Evolutionary conservation across 192 early-diverging fungal species (phyloP).

Genomic region (Irineochytrium annulatum): DNA sequence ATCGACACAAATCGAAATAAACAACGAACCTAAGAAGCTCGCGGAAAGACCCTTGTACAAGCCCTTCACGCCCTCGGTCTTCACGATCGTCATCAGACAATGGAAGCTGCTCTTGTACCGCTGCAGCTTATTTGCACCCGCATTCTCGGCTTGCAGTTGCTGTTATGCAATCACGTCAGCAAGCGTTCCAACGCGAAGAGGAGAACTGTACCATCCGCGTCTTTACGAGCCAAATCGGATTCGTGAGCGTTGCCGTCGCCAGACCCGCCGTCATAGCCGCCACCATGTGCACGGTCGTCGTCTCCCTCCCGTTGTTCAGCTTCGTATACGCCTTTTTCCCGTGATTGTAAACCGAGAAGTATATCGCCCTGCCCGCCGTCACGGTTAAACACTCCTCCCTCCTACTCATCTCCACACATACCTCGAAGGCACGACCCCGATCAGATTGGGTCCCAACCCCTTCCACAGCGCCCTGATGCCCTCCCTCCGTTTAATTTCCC

Average conservation of each 20-base stretch:
- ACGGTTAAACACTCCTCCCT: background rate
- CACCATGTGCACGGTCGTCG: constrained; percentile 71
- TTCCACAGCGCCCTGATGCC: constrained; percentile 86
- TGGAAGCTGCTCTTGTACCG: constrained; percentile 76
- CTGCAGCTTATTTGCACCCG: constrained; percentile 19
- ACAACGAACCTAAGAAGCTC: constrained; percentile 65
- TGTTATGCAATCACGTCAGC: constrained; percentile 6
- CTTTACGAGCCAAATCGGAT: constrained; percentile 97
- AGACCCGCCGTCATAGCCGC: constrained; percentile 73
- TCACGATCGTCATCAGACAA: constrained; percentile 63
- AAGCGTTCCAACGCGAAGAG: background rate
- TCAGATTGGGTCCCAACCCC: constrained; percentile 88
- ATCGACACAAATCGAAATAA: background rate
- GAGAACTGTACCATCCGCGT: constrained; percentile 68
- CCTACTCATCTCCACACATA: constrained; percentile 18
- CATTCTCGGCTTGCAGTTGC: constrained; percentile 67
- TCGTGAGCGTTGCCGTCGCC: constrained; percentile 77
- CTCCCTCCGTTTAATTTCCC: constrained; percentile 65
- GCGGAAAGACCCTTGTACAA: constrained; percentile 91
- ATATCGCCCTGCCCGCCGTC: constrained; percentile 65
- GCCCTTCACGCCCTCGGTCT: constrained; percentile 76
- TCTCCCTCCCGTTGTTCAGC: constrained; percentile 73
- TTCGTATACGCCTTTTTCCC: constrained; percentile 74
- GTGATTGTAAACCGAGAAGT: constrained; percentile 90
- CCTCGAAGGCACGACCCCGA: constrained; percentile 93